Evolutionary conservation across 139 green algal genomes (phyloP).

Genomic region (Nannochloris sp.): DNA sequence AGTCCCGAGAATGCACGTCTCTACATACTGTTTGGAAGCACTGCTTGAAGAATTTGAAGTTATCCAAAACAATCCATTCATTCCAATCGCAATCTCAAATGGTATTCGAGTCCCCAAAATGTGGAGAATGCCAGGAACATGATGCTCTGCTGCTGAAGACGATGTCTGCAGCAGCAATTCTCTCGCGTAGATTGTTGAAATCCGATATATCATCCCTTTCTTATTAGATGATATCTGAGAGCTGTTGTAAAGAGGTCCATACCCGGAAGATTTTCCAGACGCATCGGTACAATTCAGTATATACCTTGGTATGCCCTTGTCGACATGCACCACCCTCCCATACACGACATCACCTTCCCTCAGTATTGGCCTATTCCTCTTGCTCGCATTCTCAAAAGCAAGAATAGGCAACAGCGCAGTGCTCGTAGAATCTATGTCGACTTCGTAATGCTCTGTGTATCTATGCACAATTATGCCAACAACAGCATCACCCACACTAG

Average conservation of each 20-base stretch:
- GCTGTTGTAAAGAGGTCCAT: slow-evolving; percentile 40
- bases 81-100: slow-evolving; percentile 69
- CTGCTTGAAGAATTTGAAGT: not conserved
- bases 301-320: slow-evolving; percentile 51
- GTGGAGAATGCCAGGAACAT: slow-evolving; percentile 24
- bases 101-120: slow-evolving; percentile 43
- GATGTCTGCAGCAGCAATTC: slow-evolving; percentile 25
- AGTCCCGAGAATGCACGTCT: not conserved
- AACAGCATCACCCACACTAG: slow-evolving; percentile 54
- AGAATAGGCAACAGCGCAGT: slow-evolving; percentile 59
- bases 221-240: slow-evolving; percentile 17
- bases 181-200: slow-evolving; percentile 24
- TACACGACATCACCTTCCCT: slow-evolving; percentile 68
- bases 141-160: not conserved
- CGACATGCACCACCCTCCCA: slow-evolving; percentile 46
- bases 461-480: slow-evolving; percentile 59
- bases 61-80: slow-evolving; percentile 68
- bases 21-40: not conserved
- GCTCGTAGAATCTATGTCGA: slow-evolving; percentile 72
- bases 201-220: slow-evolving; percentile 32
- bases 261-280: slow-evolving; percentile 45
- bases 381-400: slow-evolving; percentile 72
- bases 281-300: slow-evolving; percentile 59
- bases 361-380: slow-evolving; percentile 67
- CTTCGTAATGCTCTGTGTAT: slow-evolving; percentile 57